A percentile compares a stretch with the other conserved stretches of the same genome.
Conservation (phyloP, 1,284 basidiomycete species). For the Pseudozyma thailandica region DNA sequence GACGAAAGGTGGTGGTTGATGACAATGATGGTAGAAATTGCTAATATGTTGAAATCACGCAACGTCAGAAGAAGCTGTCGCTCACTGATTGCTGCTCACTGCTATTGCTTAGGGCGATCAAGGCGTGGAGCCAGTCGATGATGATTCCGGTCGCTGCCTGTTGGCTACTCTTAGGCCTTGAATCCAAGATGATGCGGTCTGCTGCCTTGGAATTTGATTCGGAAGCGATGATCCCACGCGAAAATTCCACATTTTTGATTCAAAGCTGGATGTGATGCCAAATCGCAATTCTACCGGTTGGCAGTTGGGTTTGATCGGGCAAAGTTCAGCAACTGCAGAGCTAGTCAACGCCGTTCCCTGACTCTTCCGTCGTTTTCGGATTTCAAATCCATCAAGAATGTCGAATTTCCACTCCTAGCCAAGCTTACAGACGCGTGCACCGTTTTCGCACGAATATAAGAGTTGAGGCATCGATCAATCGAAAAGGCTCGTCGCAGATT, state of each 20-base stretch:
- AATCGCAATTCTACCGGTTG: conserved; percentile 1
- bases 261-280: neutral
- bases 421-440: neutral
- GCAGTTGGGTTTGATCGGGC: conserved; percentile 7
- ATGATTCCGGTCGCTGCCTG: conserved; percentile 10
- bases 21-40: neutral
- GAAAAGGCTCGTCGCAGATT: conserved; percentile 6
- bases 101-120: no score
- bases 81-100: neutral
- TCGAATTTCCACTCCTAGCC: neutral
- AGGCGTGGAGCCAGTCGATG: conserved; percentile 8
- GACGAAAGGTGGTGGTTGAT: conserved; percentile 12
- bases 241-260: conserved; percentile 28
- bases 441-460: conserved; percentile 28
- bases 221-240: conserved; percentile 22
- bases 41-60: neutral
- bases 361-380: conserved; percentile 14
- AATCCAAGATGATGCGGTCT: conserved; percentile 5
- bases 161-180: neutral
- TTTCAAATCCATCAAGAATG: conserved; percentile 13
- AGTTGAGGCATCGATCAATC: conserved; percentile 20
- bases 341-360: conserved; percentile 2
- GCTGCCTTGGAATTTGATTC: conserved; percentile 25
- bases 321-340: conserved; percentile 8
- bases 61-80: conserved; percentile 12